Evolutionary conservation across 1,139 yeast genomes (phyloP), one percentile per base, ranked within the genome.

Genomic region (Wickerhamomyces sp.): DNA sequence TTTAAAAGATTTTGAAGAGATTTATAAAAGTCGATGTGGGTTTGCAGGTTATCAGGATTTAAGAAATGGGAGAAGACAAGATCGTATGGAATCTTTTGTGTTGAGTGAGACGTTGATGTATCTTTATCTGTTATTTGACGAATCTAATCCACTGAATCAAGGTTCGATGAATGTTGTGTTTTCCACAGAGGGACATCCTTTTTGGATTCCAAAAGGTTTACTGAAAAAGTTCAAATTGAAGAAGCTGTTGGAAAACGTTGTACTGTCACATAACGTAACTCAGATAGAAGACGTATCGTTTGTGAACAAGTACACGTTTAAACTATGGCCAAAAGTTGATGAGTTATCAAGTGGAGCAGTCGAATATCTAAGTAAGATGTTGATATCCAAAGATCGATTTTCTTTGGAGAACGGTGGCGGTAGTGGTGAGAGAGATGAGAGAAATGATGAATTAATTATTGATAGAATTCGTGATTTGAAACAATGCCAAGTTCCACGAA

Each of bases 101-200:
- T 57, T 89, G 44, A 79, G 94, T 36, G 97, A 88, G 54, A 84
- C 95, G 0, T 65, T 84, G 36, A 88, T 88, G 58, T 89, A 89
- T 52, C 61, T 88, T n/a, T 88, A 80, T 50, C 58, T 88, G 22
- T 59, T 88, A 32, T 88, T 88, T 61, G 94, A 87, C 52, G 78
- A 70, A 11, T 66, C 66, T 6, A 77, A 87, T 52, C 72, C 70
- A 19, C 52, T 77, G 16, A 77, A 82, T 46, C 66, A 57, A 30
- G 59, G 62, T 7, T n/a, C n/a, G n/a, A 62, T 65, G 57, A 46
- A 48, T 6, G 70, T 82, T 60, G 67, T 89, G 1, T 89, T 88
- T 50, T 83, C 95, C 10, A 89, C 97, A 0, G 97, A 89, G 52
- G 97, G 93, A 0, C 97, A 89, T 56, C 96, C 96, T 3, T 55